Evolutionary conservation across 345 rosid genomes (phyloP).

Genomic region (Bretschneidera sinensis): DNA sequence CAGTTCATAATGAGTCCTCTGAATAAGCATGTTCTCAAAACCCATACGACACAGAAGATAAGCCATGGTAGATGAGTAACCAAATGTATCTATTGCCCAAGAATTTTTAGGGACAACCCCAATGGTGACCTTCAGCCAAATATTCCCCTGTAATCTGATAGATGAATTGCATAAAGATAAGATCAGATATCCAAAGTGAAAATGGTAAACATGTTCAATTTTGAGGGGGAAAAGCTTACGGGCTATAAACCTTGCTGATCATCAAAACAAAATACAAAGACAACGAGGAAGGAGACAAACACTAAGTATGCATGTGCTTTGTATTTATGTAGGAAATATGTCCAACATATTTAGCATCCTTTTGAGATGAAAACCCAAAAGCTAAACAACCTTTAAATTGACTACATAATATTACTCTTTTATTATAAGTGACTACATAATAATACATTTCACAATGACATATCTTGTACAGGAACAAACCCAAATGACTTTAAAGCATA

Average conservation of each 20-base stretch:
- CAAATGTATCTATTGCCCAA: conserved; percentile 99
- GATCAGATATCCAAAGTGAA: conserved; percentile 6
- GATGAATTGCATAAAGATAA: neutral
- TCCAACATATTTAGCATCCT: too few species aligned
- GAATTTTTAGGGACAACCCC: conserved; percentile 91
- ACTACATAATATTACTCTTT: too few species aligned
- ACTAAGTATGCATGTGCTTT: too few species aligned
- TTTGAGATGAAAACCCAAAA: too few species aligned
- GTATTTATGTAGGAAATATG: too few species aligned
- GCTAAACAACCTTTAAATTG: too few species aligned
- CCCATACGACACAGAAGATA: conserved; percentile 98
- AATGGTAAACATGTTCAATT: neutral
- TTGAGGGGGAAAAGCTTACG: too few species aligned
- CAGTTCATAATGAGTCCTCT: conserved; percentile 96
- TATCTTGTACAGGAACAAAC: neutral
- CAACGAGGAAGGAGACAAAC: too few species aligned
- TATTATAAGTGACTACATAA: too few species aligned
- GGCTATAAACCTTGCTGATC: too few species aligned
- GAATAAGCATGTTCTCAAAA: conserved; percentile 97
- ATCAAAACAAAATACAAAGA: too few species aligned
- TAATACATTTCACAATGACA: too few species aligned
- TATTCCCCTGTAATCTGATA: conserved; percentile 87
- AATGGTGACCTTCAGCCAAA: conserved; percentile 86
- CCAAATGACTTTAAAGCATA: neutral
- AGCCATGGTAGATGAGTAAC: conserved; percentile 97